phyloP scores from a whole-genome alignment of 306 rosid species.

The Dryas alaskensis region DNA sequence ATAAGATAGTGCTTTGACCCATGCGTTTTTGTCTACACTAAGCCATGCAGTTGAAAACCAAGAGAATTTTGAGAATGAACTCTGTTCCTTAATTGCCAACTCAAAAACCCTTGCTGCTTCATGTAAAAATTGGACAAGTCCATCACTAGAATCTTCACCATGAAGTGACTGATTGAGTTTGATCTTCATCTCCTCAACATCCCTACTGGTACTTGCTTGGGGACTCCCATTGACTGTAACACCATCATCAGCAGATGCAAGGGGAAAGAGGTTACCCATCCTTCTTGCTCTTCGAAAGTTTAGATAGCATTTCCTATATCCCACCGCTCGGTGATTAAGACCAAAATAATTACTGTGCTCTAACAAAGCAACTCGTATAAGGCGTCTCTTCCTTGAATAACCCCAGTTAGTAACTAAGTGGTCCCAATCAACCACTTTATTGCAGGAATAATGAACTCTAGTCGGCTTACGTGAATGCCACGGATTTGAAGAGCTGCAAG shows the following conservation, averaged over 20 bases:
- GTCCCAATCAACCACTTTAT: conserved; percentile 46
- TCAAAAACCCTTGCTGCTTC: conserved; percentile 93
- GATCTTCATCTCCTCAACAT: conserved; percentile 65
- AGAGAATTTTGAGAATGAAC: conserved; percentile 43
- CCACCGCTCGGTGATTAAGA: conserved; percentile 24
- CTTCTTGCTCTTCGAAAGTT: conserved; percentile 43
- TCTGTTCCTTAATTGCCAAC: conserved; percentile 75
- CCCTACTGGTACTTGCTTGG: conserved; percentile 56
- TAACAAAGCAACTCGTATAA: conserved; percentile 39
- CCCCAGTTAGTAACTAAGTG: conserved; percentile 55
- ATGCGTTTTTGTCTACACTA: conserved; percentile 83
- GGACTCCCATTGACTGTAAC: conserved; percentile 73
- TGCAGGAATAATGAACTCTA: conserved; percentile 34
- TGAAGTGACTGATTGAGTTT: conserved; percentile 65
- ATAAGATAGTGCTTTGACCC: conserved; percentile 80
- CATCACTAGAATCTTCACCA: conserved; percentile 62
- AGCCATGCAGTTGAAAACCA: conserved; percentile 92
- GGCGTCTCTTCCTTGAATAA: conserved; percentile 60
- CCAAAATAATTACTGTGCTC: conserved; percentile 31
- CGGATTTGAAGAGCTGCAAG: conserved; percentile 50
- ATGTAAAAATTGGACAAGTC: conserved; percentile 78
- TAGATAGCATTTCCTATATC: conserved; percentile 43
- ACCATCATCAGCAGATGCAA: conserved; percentile 77
- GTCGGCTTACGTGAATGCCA: conserved; percentile 28
- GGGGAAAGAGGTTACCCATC: conserved; percentile 34